phyloP scores from a whole-genome alignment of 2,329 filamentous ascomycete genomes.

The Byssothecium circinans region DNA sequence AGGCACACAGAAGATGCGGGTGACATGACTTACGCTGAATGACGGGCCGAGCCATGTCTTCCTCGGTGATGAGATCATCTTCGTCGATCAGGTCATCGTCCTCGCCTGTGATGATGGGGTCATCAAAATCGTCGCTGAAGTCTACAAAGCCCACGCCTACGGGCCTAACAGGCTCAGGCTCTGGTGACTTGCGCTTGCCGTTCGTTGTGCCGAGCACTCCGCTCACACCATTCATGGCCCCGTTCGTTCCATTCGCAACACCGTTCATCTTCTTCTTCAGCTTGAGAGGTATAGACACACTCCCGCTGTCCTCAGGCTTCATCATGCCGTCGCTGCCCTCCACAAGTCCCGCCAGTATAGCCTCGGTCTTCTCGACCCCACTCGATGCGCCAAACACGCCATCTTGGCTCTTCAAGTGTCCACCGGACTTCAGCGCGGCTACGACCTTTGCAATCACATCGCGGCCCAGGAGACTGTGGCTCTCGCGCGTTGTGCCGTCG shows the following conservation, averaged over 20 bases:
- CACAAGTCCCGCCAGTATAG: constrained; percentile 79
- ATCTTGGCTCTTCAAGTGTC: constrained; percentile 69
- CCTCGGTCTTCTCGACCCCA: constrained; percentile 67
- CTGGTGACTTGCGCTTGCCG: constrained; percentile 46
- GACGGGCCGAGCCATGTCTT: constrained; percentile 76
- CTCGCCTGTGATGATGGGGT: constrained; percentile 55
- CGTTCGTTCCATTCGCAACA: constrained; percentile 23
- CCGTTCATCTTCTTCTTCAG: constrained; percentile 62
- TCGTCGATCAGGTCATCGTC: constrained; percentile 92
- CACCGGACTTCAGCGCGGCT: constrained; percentile 70
- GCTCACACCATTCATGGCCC: constrained; percentile 21
- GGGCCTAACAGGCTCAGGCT: constrained; percentile 40
- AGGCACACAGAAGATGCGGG: too few species aligned
- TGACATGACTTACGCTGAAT: constrained; percentile 69
- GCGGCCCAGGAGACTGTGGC: constrained; percentile 65
- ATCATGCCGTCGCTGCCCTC: constrained; percentile 66
- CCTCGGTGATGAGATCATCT: constrained; percentile 80
- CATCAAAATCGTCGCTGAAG: constrained; percentile 64
- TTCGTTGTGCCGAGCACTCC: constrained; percentile 19
- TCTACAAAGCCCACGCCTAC: constrained; percentile 56
- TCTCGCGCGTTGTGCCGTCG: constrained; percentile 65
- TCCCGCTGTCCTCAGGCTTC: constrained; percentile 67
- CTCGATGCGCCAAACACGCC: constrained; percentile 55
- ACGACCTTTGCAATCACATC: constrained; percentile 70
- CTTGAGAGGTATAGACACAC: constrained; percentile 62